Percentiles rank a stretch among this genome's conserved stretches.
These are phyloP conservation scores for Solanum acaule DNA, from an alignment of 257 asterid species.

Conservation along the genomic window DNA sequence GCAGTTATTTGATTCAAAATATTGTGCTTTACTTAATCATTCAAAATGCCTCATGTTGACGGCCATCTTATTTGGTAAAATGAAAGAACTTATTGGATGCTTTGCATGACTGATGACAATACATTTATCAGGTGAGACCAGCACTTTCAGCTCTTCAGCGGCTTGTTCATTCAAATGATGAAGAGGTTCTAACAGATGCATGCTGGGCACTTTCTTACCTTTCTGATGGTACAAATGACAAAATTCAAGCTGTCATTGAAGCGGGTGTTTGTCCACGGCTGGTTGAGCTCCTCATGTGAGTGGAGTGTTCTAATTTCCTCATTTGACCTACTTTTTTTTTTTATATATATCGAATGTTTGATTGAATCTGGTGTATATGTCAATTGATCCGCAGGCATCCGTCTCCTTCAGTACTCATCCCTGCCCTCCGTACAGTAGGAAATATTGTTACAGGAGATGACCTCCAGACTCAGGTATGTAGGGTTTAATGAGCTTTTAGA, in stretches of 20 bases:
- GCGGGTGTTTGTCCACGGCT: slow-evolving; percentile 81
- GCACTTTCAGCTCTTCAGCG: slow-evolving; percentile 83
- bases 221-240: slow-evolving; percentile 88
- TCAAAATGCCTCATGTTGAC: not conserved
- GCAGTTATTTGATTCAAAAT: not conserved
- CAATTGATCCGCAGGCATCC: slow-evolving; percentile 54
- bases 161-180: slow-evolving; percentile 72
- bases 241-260: slow-evolving; percentile 91
- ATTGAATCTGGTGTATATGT: not conserved
- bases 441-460: slow-evolving; percentile 96
- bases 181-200: slow-evolving; percentile 93
- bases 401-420: slow-evolving; percentile 86
- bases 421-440: slow-evolving; percentile 93
- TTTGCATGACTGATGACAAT: not conserved
- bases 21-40: not conserved
- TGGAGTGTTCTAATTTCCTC: slow-evolving; percentile 1
- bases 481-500: not conserved
- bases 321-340: not conserved
- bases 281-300: slow-evolving; percentile 83
- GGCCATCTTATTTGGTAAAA: not conserved
- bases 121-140: slow-evolving; percentile 51
- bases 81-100: not conserved
- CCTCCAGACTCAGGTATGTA: slow-evolving; percentile 69
- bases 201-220: slow-evolving; percentile 98
- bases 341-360: not conserved